These are phyloP conservation scores for Colletotrichum chrysophilum DNA, from an alignment of 2,329 filamentous ascomycete genomes.

Conservation along the genomic window DNA sequence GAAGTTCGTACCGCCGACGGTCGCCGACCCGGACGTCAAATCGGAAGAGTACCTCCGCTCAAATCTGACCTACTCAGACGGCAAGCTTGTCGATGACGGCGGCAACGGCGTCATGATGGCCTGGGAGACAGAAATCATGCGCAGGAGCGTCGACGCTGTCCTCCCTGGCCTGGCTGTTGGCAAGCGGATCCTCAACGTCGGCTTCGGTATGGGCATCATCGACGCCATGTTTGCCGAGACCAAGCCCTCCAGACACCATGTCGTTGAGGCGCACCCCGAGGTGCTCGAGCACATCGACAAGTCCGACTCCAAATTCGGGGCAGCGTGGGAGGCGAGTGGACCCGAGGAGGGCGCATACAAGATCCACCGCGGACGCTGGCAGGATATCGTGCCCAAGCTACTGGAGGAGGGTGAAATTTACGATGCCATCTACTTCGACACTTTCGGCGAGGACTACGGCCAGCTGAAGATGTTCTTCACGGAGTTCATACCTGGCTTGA, in stretches of 20 bases:
- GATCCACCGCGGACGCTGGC: slow-evolving; percentile 79
- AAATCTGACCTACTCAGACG: slow-evolving; percentile 66
- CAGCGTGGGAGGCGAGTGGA: slow-evolving; percentile 57
- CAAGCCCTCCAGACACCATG: slow-evolving; percentile 75
- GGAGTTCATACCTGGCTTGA: slow-evolving; percentile 81
- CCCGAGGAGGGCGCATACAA: slow-evolving; percentile 72
- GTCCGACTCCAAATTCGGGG: slow-evolving; percentile 56
- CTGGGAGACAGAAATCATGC: slow-evolving; percentile 90
- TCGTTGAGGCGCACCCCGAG: slow-evolving; percentile 83
- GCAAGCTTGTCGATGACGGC: slow-evolving; percentile 74
- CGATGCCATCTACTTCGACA: slow-evolving; percentile 96
- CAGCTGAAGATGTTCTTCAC: slow-evolving; percentile 87
- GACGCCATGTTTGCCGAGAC: slow-evolving; percentile 77
- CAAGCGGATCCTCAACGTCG: slow-evolving; percentile 80
- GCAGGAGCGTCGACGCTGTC: slow-evolving; percentile 72
- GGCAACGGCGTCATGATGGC: slow-evolving; percentile 93
- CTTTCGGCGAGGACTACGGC: slow-evolving; percentile 91
- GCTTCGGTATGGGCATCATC: slow-evolving; percentile 91
- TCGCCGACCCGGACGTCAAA: slow-evolving; percentile 55
- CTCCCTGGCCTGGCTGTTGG: slow-evolving; percentile 47
- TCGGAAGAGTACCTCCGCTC: slow-evolving; percentile 74
- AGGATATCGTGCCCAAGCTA: slow-evolving; percentile 75
- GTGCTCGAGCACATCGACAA: slow-evolving; percentile 70
- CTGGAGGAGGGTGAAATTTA: slow-evolving; percentile 73
- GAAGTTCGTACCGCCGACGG: slow-evolving; percentile 39